phyloP scores from a whole-genome alignment of 139 green algal genomes.

The Coelastrella sp. region DNA sequence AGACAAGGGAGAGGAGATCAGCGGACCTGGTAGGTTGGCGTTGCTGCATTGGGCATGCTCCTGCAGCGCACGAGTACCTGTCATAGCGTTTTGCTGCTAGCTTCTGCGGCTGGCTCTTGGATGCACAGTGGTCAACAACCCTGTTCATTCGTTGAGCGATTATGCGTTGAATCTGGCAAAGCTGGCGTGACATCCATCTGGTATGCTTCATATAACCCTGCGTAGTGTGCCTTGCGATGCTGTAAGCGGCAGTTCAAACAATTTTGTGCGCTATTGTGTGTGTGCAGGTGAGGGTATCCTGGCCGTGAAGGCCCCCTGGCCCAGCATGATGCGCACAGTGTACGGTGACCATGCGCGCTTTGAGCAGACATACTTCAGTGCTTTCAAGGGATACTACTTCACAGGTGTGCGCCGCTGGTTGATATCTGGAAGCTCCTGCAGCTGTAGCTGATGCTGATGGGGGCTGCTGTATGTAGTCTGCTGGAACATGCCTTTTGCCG shows the following conservation, averaged over 20 bases:
- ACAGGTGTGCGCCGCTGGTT: constrained; percentile 48
- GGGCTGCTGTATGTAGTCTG: neutral
- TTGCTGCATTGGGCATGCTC: neutral
- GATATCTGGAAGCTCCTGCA: neutral
- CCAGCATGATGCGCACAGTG: constrained; percentile 89
- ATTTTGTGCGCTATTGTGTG: neutral
- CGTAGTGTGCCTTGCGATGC: too few relatives aligned
- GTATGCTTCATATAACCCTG: too few relatives aligned
- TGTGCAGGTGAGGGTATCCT: constrained; percentile 69
- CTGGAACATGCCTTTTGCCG: too few relatives aligned
- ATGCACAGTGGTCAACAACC: too few relatives aligned
- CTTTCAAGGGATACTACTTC: constrained; percentile 97
- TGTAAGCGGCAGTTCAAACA: neutral
- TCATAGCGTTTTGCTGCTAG: neutral
- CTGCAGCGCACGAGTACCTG: neutral
- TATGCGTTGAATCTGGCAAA: too few relatives aligned
- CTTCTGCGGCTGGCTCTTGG: too few relatives aligned
- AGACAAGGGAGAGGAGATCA: constrained; percentile 69
- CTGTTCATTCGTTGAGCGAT: too few relatives aligned
- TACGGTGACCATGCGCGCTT: constrained; percentile 92
- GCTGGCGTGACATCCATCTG: too few relatives aligned
- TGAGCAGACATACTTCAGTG: constrained; percentile 95
- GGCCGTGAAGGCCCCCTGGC: constrained; percentile 85
- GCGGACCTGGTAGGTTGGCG: constrained; percentile 64
- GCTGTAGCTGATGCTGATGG: neutral